Percentiles rank a stretch among this genome's conserved stretches.
Evolutionary conservation across 2,329 filamentous ascomycete genomes (phyloP).

Genomic region (Thelonectria rubi): DNA sequence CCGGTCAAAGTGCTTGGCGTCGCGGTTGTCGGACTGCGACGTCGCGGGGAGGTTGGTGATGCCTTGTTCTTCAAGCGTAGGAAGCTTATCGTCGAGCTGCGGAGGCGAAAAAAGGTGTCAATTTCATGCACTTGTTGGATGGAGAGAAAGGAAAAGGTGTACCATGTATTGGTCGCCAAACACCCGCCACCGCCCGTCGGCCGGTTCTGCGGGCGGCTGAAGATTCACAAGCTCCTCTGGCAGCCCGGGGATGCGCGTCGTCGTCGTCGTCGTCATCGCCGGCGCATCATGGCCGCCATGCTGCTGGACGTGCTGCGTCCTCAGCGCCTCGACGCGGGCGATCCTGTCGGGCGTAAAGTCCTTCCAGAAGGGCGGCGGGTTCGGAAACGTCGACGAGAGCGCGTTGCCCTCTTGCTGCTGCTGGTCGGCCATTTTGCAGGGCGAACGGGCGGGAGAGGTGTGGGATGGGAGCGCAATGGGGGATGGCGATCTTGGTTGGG

Average conservation of each 20-base stretch:
- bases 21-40: conserved; percentile 53
- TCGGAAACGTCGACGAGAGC: conserved; percentile 77
- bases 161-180: conserved; percentile 75
- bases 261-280: too few relatives aligned
- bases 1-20: conserved; percentile 67
- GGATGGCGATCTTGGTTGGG: too few relatives aligned
- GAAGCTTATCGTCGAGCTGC: conserved; percentile 68
- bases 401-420: conserved; percentile 52
- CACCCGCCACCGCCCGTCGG: conserved; percentile 73
- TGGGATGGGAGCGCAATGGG: too few relatives aligned
- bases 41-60: conserved; percentile 70
- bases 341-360: conserved; percentile 84
- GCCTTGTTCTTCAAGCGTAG: conserved; percentile 73
- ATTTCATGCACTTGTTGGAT: conserved; percentile 11
- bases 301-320: conserved; percentile 49
- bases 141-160: not conserved
- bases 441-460: conserved; percentile 17
- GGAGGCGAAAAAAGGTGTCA: not conserved
- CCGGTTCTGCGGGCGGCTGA: conserved; percentile 81
- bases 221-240: conserved; percentile 79
- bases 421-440: conserved; percentile 66
- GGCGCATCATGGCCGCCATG: conserved; percentile 40
- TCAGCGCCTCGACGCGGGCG: conserved; percentile 60
- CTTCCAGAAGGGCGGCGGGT: conserved; percentile 89
- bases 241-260: conserved; percentile 57